These are phyloP conservation scores for Prunus campanulata DNA, from an alignment of 306 rosid genomes.

Conservation along the genomic window DNA sequence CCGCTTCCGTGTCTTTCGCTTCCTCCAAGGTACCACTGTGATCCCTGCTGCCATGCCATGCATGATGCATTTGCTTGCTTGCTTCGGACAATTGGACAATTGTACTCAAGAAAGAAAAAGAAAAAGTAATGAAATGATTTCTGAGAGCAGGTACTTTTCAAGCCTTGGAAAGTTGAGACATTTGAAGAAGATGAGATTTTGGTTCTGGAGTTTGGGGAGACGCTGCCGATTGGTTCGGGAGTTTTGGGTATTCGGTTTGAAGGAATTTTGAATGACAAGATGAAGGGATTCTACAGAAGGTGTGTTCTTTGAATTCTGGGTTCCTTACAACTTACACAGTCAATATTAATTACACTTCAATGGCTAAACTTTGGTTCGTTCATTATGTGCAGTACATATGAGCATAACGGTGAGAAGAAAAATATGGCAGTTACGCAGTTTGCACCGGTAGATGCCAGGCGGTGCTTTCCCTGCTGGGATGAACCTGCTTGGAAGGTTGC, in stretches of 20 bases:
- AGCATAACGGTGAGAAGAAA: conserved; percentile 75
- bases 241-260: conserved; percentile 32
- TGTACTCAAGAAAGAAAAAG: neutral
- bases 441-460: conserved; percentile 92
- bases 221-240: conserved; percentile 60
- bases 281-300: conserved; percentile 91
- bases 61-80: too few relatives aligned
- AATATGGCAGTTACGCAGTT: conserved; percentile 95
- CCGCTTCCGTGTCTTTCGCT: conserved; percentile 42
- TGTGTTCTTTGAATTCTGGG: neutral
- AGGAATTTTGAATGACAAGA: conserved; percentile 73
- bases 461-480: conserved; percentile 99
- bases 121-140: neutral
- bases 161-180: conserved; percentile 55
- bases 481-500: conserved; percentile 94
- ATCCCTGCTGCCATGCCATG: too few relatives aligned
- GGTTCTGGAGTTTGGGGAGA: conserved; percentile 69
- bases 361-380: neutral
- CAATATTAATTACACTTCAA: neutral
- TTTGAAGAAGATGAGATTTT: conserved; percentile 66
- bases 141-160: conserved; percentile 44
- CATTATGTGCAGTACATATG: conserved; percentile 46
- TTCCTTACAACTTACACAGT: neutral
- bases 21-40: conserved; percentile 48
- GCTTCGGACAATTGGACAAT: neutral